Evolutionary conservation across 192 early-diverging fungal species (phyloP), one percentile per base, ranked within the genome.

Genomic region (Backusella tarrabulga): DNA sequence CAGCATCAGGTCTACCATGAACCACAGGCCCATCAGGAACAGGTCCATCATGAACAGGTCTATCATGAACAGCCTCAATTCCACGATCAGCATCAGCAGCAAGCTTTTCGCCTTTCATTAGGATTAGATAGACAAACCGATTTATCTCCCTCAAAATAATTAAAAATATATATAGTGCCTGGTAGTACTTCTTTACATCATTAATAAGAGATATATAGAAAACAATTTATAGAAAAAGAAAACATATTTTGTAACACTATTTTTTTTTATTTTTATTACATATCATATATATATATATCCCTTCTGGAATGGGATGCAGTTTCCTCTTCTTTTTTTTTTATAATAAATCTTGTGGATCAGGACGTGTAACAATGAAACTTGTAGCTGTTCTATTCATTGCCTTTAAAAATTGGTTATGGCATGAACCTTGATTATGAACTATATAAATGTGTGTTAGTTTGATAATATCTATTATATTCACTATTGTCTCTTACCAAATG

Each of bases 401-500:
- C 9, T 75, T 36, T 32, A 79, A 29, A 46, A 67, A 79, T 29
- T 74, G 44, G 17, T 46, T 15, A 42, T 50, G 38, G 70, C 77
- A 79, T n/a, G 72, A 74, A 8, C 73, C 72, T 32, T 66, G 17
- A 54, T 73, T 50, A 41, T 44, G 23, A 40, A 67, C 77, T 68
- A 17, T 26, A 9, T 23, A 35, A 4, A 19, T 54, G 7, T 41
- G 38, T 19, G 46, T 36, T 46, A 34, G 40, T 32, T 32, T 32
- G 32, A 32, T 32, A 32, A 32, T 32, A 1, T 0, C 2, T 32
- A 32, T 32, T 32, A 32, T 32, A 2, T 32, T 32, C 2, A 32
- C 32, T 32, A 32, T 32, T 7, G 17, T 32, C 11, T 1, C 86
- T 74, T 85, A 88, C 89, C 88, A 76, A 84, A 80, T 54, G 77